Evolutionary conservation across 768 basidiomycete genomes (phyloP), one percentile per base, ranked within the genome.

Genomic region (Pisolithus orientalis): DNA sequence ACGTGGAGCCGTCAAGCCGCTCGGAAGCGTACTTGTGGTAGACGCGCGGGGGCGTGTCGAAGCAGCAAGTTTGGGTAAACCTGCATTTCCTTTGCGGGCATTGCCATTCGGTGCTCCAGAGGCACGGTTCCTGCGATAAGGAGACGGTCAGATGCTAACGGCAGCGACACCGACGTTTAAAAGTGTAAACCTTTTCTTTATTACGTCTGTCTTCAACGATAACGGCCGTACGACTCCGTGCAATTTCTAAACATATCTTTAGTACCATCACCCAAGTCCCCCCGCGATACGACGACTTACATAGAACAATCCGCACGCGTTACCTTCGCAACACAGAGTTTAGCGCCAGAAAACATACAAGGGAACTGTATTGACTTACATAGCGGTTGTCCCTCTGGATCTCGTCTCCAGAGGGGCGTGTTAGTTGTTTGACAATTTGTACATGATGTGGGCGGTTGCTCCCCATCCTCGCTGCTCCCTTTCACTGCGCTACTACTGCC

Each of bases 391-490:
- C 92, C 92, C 61, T 94, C 92, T 0, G 92, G 90, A 72, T 95
- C 91, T 56, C 92, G 75, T 67, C 92, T 79, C 92, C 92, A 95
- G 44, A 95, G 72, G 8, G 92, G 92, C 38, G 94, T 97, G 64
- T 93, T 96, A 11, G 90, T 94, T 51, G 94, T 97, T 61, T 90
- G 85, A 68, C 94, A 97, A 64, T 97, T 97, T 6, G 90, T 92
- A 67, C 94, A 97, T 28, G 89, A 74, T 2, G 92, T 96, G 8
- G 86, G 90, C 6, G 81, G 65, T 52, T 79, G 76, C 44, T 90
- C 88, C 48, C 77, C 80, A 51, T 87, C 85, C 55, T 86, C 90
- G 45, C 74, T 75, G 40, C 66, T 72, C 25, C 72, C 73, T 57
- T 74, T 77, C 51, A 59, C 62, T 51, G 58, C 62, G 48, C 52